Conservation (phyloP, 768 basidiomycete genomes). For the Lactifluus pinguis region DNA sequence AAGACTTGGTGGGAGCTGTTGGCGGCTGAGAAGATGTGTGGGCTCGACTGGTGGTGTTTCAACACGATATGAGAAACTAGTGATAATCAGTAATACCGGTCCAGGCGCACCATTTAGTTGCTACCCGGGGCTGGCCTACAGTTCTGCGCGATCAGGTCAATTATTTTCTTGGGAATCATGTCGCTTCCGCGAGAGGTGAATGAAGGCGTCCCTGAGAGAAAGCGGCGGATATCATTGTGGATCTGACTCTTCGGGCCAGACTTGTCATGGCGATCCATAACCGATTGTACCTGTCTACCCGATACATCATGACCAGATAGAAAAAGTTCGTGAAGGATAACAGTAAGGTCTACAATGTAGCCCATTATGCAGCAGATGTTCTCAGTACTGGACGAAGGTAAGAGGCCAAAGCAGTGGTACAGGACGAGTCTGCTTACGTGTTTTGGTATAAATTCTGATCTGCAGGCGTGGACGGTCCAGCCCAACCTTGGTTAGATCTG, state of each 20-base stretch:
- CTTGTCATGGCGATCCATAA: background rate
- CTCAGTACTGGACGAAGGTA: background rate
- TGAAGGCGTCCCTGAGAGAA: background rate
- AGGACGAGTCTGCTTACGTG: background rate
- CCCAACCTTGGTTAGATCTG: background rate
- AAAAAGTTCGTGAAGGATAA: background rate
- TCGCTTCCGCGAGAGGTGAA: background rate
- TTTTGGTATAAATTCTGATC: background rate
- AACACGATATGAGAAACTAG: background rate
- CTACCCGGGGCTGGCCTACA: background rate
- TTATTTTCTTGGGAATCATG: slow-evolving; percentile 1
- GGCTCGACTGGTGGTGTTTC: too few relatives aligned
- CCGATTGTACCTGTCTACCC: background rate
- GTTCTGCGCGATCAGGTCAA: slow-evolving; percentile 1
- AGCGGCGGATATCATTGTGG: background rate
- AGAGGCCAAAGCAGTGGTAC: background rate
- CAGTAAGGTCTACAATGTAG: background rate
- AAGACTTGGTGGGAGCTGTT: too few relatives aligned
- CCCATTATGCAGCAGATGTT: background rate
- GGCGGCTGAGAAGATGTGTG: too few relatives aligned
- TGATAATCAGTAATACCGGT: background rate
- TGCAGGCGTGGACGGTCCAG: background rate
- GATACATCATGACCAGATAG: background rate
- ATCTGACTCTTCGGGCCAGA: background rate
- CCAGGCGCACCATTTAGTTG: background rate